These are phyloP conservation scores for Phyllosticta capitalensis DNA, from an alignment of 2,329 filamentous ascomycete genomes.

Conservation along the genomic window DNA sequence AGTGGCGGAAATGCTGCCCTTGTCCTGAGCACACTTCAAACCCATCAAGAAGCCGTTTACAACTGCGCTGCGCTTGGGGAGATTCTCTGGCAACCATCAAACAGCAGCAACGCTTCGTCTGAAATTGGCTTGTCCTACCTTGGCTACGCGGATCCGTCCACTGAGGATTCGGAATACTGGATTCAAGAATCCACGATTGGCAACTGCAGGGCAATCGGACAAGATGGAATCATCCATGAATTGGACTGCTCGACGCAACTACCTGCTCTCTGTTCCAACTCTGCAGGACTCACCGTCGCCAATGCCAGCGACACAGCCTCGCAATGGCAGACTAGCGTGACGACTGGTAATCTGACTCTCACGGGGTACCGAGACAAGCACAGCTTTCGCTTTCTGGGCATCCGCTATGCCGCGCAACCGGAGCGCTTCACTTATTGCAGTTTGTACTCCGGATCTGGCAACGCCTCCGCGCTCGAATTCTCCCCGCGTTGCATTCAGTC, in stretches of 20 bases:
- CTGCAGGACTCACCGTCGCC: slow-evolving; percentile 15
- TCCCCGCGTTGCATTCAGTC: slow-evolving; percentile 34
- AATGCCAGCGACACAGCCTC: slow-evolving; percentile 13
- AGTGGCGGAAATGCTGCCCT: slow-evolving; percentile 9
- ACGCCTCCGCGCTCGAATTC: slow-evolving; percentile 27
- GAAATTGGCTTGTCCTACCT: slow-evolving; percentile 10
- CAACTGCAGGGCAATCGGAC: background rate
- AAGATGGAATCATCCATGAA: slow-evolving; percentile 1
- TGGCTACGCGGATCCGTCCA: background rate
- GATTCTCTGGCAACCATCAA: slow-evolving; percentile 11
- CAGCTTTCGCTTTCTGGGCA: slow-evolving; percentile 43
- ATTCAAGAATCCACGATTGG: background rate
- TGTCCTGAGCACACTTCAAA: slow-evolving; percentile 11
- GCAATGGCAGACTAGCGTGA: slow-evolving; percentile 14
- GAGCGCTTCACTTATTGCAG: slow-evolving; percentile 37
- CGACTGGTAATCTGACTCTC: slow-evolving; percentile 13
- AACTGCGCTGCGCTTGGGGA: slow-evolving; percentile 12
- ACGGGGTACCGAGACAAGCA: slow-evolving; percentile 28
- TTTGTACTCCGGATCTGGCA: slow-evolving; percentile 25
- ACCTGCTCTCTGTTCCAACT: slow-evolving; percentile 17
- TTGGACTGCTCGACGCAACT: slow-evolving; percentile 10
- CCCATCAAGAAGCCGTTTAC: slow-evolving; percentile 8
- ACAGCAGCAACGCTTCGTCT: background rate
- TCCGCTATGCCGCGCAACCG: slow-evolving; percentile 39
- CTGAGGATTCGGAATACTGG: slow-evolving; percentile 11